A percentile compares a stretch with the other conserved stretches of the same genome.
Evolutionary conservation across 306 rosid species (phyloP).

Genomic region (Sicyos baderoa): DNA sequence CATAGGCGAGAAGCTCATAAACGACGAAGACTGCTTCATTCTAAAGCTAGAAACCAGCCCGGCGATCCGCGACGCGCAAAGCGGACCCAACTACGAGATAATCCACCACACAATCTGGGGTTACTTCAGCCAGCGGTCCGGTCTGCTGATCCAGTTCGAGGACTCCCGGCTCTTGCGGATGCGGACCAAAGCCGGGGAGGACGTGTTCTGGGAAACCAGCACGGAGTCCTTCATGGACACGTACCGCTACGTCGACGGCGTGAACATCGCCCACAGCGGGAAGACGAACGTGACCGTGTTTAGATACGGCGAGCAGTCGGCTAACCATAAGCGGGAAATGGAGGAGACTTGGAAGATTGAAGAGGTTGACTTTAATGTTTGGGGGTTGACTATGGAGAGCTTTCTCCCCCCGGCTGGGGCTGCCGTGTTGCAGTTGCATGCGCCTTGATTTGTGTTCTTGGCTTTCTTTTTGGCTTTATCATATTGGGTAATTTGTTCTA

Average conservation of each 20-base stretch:
- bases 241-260: slow-evolving; percentile 65
- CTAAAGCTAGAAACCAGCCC: slow-evolving; percentile 71
- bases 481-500: background rate
- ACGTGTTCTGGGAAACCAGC: slow-evolving; percentile 95
- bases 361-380: slow-evolving; percentile 75
- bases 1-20: slow-evolving; percentile 74
- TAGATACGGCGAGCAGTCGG: slow-evolving; percentile 68
- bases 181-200: slow-evolving; percentile 52
- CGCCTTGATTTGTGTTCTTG: too few species aligned
- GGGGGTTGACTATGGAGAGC: slow-evolving; percentile 70
- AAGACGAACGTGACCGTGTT: slow-evolving; percentile 54
- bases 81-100: slow-evolving; percentile 55
- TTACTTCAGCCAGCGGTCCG: slow-evolving; percentile 88
- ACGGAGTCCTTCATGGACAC: slow-evolving; percentile 64
- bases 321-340: slow-evolving; percentile 81
- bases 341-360: slow-evolving; percentile 83
- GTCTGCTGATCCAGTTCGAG: slow-evolving; percentile 68
- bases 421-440: background rate
- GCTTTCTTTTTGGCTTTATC: too few species aligned
- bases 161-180: slow-evolving; percentile 71
- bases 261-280: slow-evolving; percentile 81
- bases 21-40: slow-evolving; percentile 72
- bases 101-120: slow-evolving; percentile 92
- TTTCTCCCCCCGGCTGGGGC: slow-evolving; percentile 46
- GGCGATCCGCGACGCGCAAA: slow-evolving; percentile 57